phyloP scores from a whole-genome alignment of 2,329 filamentous ascomycete genomes.

The Aspergillaceae sp. region DNA sequence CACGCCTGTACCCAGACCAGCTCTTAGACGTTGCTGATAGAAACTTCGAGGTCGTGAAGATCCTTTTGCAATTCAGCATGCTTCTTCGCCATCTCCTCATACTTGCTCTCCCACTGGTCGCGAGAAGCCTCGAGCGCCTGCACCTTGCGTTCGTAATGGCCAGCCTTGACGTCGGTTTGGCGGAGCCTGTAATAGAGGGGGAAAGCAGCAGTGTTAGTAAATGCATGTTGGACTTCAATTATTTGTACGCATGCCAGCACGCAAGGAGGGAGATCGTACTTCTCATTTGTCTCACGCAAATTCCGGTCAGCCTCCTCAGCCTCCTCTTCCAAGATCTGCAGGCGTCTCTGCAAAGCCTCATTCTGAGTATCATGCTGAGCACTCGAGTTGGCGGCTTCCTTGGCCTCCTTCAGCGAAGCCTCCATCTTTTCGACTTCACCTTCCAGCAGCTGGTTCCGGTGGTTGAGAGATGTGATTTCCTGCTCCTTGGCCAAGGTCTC shows the following conservation, averaged over 20 bases:
- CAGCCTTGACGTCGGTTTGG: conserved; percentile 98
- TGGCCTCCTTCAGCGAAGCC: conserved; percentile 70
- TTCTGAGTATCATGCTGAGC: conserved; percentile 78
- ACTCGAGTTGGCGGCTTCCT: conserved; percentile 76
- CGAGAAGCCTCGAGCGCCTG: conserved; percentile 87
- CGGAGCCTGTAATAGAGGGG: conserved; percentile 60
- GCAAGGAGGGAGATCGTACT: conserved; percentile 52
- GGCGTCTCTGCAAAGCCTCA: conserved; percentile 81
- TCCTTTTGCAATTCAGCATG: conserved; percentile 77
- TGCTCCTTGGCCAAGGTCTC: conserved; percentile 96
- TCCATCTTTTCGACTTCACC: conserved; percentile 89
- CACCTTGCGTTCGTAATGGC: conserved; percentile 98
- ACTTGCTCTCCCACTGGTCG: conserved; percentile 94
- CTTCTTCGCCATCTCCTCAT: conserved; percentile 95
- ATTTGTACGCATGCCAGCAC: neutral
- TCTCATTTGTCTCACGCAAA: conserved; percentile 93
- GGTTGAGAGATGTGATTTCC: conserved; percentile 89
- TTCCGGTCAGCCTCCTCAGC: conserved; percentile 95
- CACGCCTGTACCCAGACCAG: conserved; percentile 23
- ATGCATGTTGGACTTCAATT: conserved; percentile 1
- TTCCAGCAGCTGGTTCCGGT: conserved; percentile 92
- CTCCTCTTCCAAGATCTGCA: conserved; percentile 96
- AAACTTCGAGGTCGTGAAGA: conserved; percentile 77
- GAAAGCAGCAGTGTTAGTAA: conserved; percentile 8
- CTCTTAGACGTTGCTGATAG: conserved; percentile 84